Evolutionary conservation across 2,329 filamentous ascomycete genomes (phyloP).

Genomic region (Neofusicoccum parvum): DNA sequence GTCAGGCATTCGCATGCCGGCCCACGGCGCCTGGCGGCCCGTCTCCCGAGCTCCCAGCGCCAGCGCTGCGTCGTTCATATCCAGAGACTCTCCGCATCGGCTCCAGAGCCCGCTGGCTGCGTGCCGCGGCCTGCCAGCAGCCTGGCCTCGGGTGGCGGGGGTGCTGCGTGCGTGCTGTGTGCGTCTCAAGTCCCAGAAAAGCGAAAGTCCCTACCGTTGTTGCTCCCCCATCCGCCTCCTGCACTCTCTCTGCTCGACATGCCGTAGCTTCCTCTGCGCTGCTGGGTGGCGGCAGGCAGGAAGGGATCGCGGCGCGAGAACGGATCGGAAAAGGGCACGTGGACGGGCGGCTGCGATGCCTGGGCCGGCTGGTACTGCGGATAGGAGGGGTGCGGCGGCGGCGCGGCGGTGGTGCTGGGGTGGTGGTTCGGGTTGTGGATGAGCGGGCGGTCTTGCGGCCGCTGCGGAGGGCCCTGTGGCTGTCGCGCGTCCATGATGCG

Average conservation of each 20-base stretch:
- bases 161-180: not conserved
- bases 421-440: constrained; percentile 63
- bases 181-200: constrained; percentile 3
- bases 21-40: constrained; percentile 12
- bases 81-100: not conserved
- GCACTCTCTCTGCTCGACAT: constrained; percentile 33
- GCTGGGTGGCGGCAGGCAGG: constrained; percentile 41
- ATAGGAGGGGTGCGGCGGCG: constrained; percentile 29
- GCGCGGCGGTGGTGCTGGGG: constrained; percentile 39
- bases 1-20: not conserved
- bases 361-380: constrained; percentile 38
- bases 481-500: constrained; percentile 39
- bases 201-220: constrained; percentile 37
- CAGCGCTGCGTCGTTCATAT: not conserved
- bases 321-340: constrained; percentile 50
- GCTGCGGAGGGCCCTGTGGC: constrained; percentile 40
- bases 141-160: not conserved
- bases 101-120: not conserved
- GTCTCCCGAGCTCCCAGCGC: not conserved
- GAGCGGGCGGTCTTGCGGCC: constrained; percentile 44
- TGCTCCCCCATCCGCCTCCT: constrained; percentile 36
- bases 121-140: not conserved
- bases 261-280: constrained; percentile 46
- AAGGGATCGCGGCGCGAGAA: constrained; percentile 52
- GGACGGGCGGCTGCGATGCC: constrained; percentile 44